A percentile compares a stretch with the other conserved stretches of the same genome.
phyloP scores from a whole-genome alignment of 306 rosid species.

The Castanospermum australe region DNA sequence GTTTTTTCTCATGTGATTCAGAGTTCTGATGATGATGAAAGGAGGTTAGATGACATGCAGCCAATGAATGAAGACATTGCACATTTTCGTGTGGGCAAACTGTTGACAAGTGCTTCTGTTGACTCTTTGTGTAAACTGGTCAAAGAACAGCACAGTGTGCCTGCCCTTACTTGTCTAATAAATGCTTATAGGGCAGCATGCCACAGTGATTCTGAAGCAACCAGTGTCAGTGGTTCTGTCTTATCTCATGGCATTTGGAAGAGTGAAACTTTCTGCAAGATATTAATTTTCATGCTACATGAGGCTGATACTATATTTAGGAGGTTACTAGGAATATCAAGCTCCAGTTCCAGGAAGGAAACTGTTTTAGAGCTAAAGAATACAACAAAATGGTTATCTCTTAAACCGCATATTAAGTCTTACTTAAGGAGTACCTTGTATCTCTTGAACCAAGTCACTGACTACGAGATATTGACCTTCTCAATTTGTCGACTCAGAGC shows the following conservation, averaged over 20 bases:
- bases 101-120: constrained; percentile 48
- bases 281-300: constrained; percentile 59
- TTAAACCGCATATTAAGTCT: constrained; percentile 67
- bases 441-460: constrained; percentile 72
- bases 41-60: constrained; percentile 30
- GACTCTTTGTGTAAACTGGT: constrained; percentile 62
- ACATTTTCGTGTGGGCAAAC: constrained; percentile 33
- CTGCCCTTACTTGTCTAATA: constrained; percentile 66
- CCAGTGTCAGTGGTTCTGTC: constrained; percentile 31
- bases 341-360: constrained; percentile 60
- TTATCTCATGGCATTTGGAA: constrained; percentile 46
- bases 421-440: constrained; percentile 74
- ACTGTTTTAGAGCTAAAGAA: constrained; percentile 60
- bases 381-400: constrained; percentile 58
- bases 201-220: constrained; percentile 56
- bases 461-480: constrained; percentile 70
- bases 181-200: constrained; percentile 81
- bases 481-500: constrained; percentile 64
- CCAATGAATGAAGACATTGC: constrained; percentile 27
- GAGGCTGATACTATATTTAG: constrained; percentile 77
- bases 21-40: constrained; percentile 68
- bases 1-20: constrained; percentile 26
- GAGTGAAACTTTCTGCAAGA: constrained; percentile 58
- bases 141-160: constrained; percentile 49
- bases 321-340: constrained; percentile 58